phyloP scores from a whole-genome alignment of 495 filamentous ascomycete species.

The Podospora appendiculata region DNA sequence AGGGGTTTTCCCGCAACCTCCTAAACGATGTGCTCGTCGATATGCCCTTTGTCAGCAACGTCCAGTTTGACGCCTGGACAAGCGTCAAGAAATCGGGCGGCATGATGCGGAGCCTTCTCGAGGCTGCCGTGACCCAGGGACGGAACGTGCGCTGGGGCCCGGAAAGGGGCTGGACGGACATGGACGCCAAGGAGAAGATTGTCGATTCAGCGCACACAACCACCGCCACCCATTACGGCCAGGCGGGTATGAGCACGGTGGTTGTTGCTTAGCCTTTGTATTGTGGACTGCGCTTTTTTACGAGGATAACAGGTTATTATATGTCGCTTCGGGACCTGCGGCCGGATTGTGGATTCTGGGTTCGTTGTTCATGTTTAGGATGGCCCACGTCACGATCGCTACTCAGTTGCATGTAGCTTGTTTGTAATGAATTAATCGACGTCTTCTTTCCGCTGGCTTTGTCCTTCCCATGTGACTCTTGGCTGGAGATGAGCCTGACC shows the following conservation, averaged over 20 bases:
- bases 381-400: too few species aligned
- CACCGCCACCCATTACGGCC: not conserved
- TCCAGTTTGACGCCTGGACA: constrained; percentile 70
- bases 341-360: too few species aligned
- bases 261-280: not conserved
- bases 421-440: too few species aligned
- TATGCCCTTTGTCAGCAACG: constrained; percentile 50
- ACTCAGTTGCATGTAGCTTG: too few species aligned
- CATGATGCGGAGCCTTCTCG: constrained; percentile 61
- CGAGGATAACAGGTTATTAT: too few species aligned
- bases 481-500: too few species aligned
- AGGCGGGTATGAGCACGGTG: not conserved
- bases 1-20: constrained; percentile 56
- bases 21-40: constrained; percentile 49
- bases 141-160: constrained; percentile 62
- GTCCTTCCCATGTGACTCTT: too few species aligned
- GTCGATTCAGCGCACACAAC: not conserved
- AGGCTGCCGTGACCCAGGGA: constrained; percentile 40
- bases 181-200: constrained; percentile 19
- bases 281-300: too few species aligned
- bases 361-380: too few species aligned
- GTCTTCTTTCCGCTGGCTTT: too few species aligned
- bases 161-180: constrained; percentile 56
- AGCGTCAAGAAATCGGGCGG: constrained; percentile 61
- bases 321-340: too few species aligned